phyloP scores from a whole-genome alignment of 2,329 filamentous ascomycete species.

The Beauveria australis region DNA sequence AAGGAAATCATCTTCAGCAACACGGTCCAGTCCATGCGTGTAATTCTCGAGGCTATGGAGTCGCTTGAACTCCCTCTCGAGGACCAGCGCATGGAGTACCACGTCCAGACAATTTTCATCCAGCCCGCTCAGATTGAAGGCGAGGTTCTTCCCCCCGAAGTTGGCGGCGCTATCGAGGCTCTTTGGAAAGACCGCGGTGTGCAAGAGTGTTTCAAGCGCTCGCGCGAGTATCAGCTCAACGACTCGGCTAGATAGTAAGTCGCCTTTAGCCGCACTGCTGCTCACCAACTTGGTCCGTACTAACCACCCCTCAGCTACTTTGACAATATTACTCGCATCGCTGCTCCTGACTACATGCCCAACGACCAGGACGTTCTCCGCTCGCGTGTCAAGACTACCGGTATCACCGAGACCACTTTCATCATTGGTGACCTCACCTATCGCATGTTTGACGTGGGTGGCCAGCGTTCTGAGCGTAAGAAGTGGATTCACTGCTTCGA shows the following conservation, averaged over 20 bases:
- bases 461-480: conserved; percentile 91
- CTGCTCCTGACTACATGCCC: conserved; percentile 84
- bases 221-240: conserved; percentile 91
- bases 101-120: conserved; percentile 98
- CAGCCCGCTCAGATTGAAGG: conserved; percentile 95
- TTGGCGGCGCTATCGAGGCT: conserved; percentile 84
- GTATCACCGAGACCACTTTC: conserved; percentile 95
- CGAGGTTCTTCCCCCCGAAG: conserved; percentile 87
- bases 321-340: conserved; percentile 87
- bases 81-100: conserved; percentile 89
- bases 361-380: conserved; percentile 92
- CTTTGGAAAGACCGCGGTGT: conserved; percentile 91
- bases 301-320: conserved; percentile 66
- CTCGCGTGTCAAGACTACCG: conserved; percentile 94
- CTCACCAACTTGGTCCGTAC: conserved; percentile 11
- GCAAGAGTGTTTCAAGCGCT: conserved; percentile 91
- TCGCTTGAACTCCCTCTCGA: conserved; percentile 72
- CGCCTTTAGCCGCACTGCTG: not conserved
- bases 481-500: conserved; percentile 99
- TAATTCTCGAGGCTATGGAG: conserved; percentile 62
- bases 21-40: conserved; percentile 61
- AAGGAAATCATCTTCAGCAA: conserved; percentile 67
- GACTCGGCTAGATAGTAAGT: conserved; percentile 93
- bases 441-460: conserved; percentile 96
- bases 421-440: conserved; percentile 92